Percentiles rank a stretch among this genome's conserved stretches.
These are phyloP conservation scores for Fusarium brachygibbosum DNA, from an alignment of 2,329 filamentous ascomycete species.

Conservation along the genomic window DNA sequence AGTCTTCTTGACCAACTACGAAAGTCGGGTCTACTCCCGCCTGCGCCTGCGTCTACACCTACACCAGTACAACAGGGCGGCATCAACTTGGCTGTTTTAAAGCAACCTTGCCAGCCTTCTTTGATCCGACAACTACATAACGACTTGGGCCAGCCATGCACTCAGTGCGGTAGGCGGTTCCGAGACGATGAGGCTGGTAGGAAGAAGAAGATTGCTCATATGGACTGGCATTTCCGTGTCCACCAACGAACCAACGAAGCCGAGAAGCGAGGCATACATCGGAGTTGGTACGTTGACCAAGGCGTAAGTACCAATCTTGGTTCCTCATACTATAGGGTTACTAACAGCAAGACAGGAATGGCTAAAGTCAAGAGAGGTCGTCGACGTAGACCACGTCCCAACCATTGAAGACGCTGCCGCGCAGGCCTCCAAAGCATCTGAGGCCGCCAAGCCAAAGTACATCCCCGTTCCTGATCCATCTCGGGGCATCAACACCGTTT, in stretches of 20 bases:
- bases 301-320: conserved; percentile 66
- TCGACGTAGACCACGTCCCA: conserved; percentile 71
- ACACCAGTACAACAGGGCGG: conserved; percentile 63
- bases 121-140: conserved; percentile 83
- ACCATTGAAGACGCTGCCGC: conserved; percentile 52
- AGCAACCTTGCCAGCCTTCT: conserved; percentile 79
- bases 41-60: conserved; percentile 57
- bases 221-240: conserved; percentile 98
- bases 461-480: conserved; percentile 87
- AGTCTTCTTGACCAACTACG: conserved; percentile 76
- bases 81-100: conserved; percentile 77
- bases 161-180: conserved; percentile 92
- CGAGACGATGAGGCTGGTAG: conserved; percentile 80
- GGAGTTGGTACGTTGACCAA: conserved; percentile 95
- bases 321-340: background rate
- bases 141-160: conserved; percentile 86
- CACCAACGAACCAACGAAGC: conserved; percentile 90
- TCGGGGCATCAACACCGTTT: conserved; percentile 79
- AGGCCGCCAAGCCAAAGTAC: conserved; percentile 71
- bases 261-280: conserved; percentile 86
- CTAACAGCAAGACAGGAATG: conserved; percentile 75
- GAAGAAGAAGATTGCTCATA: conserved; percentile 88
- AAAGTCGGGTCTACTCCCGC: conserved; percentile 73
- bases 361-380: conserved; percentile 85
- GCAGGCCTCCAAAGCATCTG: conserved; percentile 55